Percentiles rank a stretch among this genome's conserved stretches.
These are phyloP conservation scores for Pseudocercospora cruenta DNA, from an alignment of 2,329 filamentous ascomycete genomes.

Conservation along the genomic window DNA sequence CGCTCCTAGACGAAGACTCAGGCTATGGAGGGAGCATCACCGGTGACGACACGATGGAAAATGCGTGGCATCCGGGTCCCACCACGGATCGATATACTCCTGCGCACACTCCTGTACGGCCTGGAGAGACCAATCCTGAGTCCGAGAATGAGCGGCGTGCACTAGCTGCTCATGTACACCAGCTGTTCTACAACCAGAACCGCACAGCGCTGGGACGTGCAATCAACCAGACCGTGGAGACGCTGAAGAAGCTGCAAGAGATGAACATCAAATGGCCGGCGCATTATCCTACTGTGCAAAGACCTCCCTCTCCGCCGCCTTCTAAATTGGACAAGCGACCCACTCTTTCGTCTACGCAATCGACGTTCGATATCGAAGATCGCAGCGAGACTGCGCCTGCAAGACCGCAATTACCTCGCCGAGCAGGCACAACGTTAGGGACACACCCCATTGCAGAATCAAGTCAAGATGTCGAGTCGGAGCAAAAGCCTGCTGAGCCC, in stretches of 20 bases:
- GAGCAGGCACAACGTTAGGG: constrained; percentile 73
- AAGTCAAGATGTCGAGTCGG: constrained; percentile 63
- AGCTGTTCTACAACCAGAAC: constrained; percentile 94
- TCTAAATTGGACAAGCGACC: constrained; percentile 61
- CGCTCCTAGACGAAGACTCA: constrained; percentile 82
- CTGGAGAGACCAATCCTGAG: constrained; percentile 53
- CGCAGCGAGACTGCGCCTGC: constrained; percentile 43
- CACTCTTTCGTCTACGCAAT: constrained; percentile 65
- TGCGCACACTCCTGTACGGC: constrained; percentile 55
- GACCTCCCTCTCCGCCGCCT: constrained; percentile 50
- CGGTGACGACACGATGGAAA: constrained; percentile 60
- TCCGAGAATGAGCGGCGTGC: constrained; percentile 67
- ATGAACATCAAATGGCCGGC: constrained; percentile 93
- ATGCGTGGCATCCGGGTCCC: constrained; percentile 59
- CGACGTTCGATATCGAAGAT: constrained; percentile 57
- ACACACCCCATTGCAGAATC: constrained; percentile 59
- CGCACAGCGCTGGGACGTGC: constrained; percentile 82
- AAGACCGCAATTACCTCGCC: constrained; percentile 60
- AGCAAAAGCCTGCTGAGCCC: constrained; percentile 70
- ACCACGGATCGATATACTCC: constrained; percentile 62
- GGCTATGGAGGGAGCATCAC: constrained; percentile 84
- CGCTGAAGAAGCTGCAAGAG: constrained; percentile 79
- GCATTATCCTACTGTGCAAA: constrained; percentile 85
- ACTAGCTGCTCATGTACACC: constrained; percentile 82
- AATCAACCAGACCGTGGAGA: constrained; percentile 83